Conservation (phyloP, 2,329 filamentous ascomycete species). For the Nigrograna mackinnonii region DNA sequence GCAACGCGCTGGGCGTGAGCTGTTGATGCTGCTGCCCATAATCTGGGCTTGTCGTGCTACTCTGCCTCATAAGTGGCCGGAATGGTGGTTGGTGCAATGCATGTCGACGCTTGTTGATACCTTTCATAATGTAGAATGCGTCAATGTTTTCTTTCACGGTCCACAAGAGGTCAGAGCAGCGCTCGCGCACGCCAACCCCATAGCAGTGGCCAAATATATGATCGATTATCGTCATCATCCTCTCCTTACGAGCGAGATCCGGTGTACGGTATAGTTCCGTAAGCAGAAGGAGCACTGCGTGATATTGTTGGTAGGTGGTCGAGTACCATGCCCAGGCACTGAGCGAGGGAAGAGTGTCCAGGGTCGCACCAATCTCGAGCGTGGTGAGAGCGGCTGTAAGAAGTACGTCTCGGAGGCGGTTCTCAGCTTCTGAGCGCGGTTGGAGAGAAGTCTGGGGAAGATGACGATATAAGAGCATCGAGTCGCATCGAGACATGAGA, state of each 20-base stretch:
- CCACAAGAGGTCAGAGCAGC: slow-evolving; percentile 38
- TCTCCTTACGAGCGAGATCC: slow-evolving; percentile 35
- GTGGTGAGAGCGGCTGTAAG: slow-evolving; percentile 40
- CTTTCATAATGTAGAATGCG: slow-evolving; percentile 43
- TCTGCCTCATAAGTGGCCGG: background rate
- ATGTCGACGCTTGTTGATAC: slow-evolving; percentile 34
- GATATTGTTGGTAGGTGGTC: slow-evolving; percentile 43
- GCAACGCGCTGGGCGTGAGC: slow-evolving; percentile 15
- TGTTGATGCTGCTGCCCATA: slow-evolving; percentile 12
- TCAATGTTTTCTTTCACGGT: slow-evolving; percentile 43
- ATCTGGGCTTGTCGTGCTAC: slow-evolving; percentile 10
- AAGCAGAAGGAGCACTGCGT: slow-evolving; percentile 39
- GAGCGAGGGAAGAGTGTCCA: slow-evolving; percentile 40
- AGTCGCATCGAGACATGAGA: slow-evolving; percentile 43
- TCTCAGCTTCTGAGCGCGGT: slow-evolving; percentile 39
- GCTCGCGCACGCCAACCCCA: slow-evolving; percentile 37
- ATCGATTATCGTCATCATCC: slow-evolving; percentile 43
- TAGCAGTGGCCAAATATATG: slow-evolving; percentile 45
- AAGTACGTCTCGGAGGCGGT: slow-evolving; percentile 39
- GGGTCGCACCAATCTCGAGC: slow-evolving; percentile 42
- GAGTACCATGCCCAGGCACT: slow-evolving; percentile 41
- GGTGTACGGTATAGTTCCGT: slow-evolving; percentile 42
- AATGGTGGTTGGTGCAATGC: slow-evolving; percentile 15
- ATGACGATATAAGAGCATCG: slow-evolving; percentile 43
- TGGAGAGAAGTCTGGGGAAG: slow-evolving; percentile 37